Conservation (phyloP, 164 flowering plant genomes). For the Warburgia ugandensis region DNA sequence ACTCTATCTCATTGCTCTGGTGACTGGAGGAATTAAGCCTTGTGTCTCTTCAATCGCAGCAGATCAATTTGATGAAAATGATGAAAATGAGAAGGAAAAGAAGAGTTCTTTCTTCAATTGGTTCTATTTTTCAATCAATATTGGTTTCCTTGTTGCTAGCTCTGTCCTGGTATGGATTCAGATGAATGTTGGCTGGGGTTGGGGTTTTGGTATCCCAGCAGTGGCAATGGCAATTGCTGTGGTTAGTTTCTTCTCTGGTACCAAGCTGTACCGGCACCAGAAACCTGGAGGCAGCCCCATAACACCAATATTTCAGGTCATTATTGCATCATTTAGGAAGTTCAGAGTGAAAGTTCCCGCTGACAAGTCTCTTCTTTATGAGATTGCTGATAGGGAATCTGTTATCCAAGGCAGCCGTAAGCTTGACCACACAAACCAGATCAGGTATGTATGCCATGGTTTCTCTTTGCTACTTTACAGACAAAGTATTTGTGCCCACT, state of each 20-base stretch:
- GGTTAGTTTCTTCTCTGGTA: constrained; percentile 36
- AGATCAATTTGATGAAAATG: constrained; percentile 67
- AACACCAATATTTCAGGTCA: constrained; percentile 30
- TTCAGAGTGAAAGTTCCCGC: constrained; percentile 24
- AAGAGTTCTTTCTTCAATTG: constrained; percentile 70
- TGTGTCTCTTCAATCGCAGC: constrained; percentile 72
- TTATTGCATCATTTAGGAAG: constrained; percentile 33
- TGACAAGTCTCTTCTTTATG: constrained; percentile 29
- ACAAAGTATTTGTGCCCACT: too few species aligned
- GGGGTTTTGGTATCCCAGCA: constrained; percentile 67
- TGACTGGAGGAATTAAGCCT: constrained; percentile 72
- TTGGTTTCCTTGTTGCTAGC: constrained; percentile 55
- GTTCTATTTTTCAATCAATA: constrained; percentile 53
- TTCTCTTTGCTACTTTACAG: too few species aligned
- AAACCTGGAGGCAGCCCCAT: constrained; percentile 44
- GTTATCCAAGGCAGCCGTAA: constrained; percentile 34
- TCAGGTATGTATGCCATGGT: constrained; percentile 29
- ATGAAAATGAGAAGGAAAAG: constrained; percentile 44
- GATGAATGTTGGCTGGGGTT: constrained; percentile 51
- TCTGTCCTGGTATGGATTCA: constrained; percentile 58
- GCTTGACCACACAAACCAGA: constrained; percentile 31
- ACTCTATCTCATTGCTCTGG: constrained; percentile 56
- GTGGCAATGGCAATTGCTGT: constrained; percentile 57
- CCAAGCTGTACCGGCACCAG: constrained; percentile 29
- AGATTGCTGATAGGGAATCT: constrained; percentile 31